Evolutionary conservation across 805 yeast species (phyloP), one percentile per base, ranked within the genome.

Genomic region (Lipomyces kockii): DNA sequence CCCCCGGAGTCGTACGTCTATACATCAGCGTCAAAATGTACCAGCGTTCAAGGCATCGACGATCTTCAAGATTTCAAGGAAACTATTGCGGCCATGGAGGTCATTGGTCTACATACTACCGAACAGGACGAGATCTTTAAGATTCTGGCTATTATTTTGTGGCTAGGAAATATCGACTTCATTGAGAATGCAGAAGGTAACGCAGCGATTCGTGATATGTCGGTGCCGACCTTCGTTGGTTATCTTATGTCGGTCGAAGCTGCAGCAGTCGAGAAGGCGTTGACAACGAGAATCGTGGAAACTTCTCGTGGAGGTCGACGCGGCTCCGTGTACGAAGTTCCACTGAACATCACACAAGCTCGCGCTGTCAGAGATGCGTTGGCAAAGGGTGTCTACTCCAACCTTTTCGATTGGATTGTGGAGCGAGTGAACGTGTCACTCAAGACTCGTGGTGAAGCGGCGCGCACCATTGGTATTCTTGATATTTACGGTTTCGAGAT

Each of bases 401-500:
- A 93, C 75, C 81, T 95, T 66, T 95, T 95, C 75, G 98, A 95
- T 69, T 93, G 98, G 98, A 92, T 95, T 75, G 98, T 95, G 20
- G 90, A 83, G 63, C 86, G 98, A 76, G 97, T 95, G 56, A 95
- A 95, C 78, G 79, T 82, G 58, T 90, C 98, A 0, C 83, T 95
- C 74, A 86, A 86, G 27, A 76, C 87, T 0, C 80, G 81, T 64
- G 83, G 84, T 65, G 70, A 74, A 65, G 82, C 81, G 8, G 78
- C 82, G 39, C 90, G 89, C 75, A 89, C 97, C 34, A 89, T 95
- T 74, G 99, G 99, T 72, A 97, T 95, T 69, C 83, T 95, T 76
- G 99, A 95, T 85, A 95, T 95, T 71, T 96, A 96, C 73, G 99
- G 99, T 2, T 95, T 95, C 80, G 99, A 95, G 78, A 95, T 95